Conservation (phyloP, 441 rosid species). For the Euphorbia corollata region DNA sequence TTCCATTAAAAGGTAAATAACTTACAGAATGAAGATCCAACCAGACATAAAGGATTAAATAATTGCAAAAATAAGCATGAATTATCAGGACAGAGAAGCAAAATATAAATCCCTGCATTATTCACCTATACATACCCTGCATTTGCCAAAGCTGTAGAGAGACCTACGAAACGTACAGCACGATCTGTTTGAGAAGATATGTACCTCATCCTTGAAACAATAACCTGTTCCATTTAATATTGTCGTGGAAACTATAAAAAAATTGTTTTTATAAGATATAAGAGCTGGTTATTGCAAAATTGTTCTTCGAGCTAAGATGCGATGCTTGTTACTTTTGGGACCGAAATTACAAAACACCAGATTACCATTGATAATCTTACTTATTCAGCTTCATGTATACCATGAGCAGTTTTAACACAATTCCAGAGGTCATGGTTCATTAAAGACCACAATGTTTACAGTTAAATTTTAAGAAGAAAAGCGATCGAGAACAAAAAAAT, state of each 20-base stretch:
- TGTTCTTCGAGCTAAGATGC: background rate
- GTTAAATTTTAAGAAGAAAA: background rate
- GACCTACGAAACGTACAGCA: slow-evolving; percentile 84
- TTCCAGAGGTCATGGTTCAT: background rate
- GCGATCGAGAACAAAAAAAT: background rate
- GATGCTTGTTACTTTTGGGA: background rate
- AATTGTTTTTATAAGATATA: slow-evolving; percentile 8
- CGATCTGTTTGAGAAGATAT: slow-evolving; percentile 98
- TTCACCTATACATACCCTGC: slow-evolving; percentile 57
- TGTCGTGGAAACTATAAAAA: slow-evolving; percentile 11
- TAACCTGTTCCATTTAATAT: slow-evolving; percentile 51
- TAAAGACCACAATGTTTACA: background rate
- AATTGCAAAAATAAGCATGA: background rate
- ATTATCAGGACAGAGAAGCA: background rate
- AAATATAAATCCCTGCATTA: background rate
- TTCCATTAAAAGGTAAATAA: background rate
- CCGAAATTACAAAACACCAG: background rate
- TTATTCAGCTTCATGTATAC: background rate
- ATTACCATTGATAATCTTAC: background rate
- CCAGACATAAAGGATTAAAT: background rate
- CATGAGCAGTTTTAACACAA: background rate
- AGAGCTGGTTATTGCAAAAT: background rate
- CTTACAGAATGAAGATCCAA: background rate
- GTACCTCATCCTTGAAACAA: slow-evolving; percentile 99
- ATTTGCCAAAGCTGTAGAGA: slow-evolving; percentile 98